Evolutionary conservation across 2,329 filamentous ascomycete genomes (phyloP), one percentile per base, ranked within the genome.

Genomic region (Pezicula neosporulosa): DNA sequence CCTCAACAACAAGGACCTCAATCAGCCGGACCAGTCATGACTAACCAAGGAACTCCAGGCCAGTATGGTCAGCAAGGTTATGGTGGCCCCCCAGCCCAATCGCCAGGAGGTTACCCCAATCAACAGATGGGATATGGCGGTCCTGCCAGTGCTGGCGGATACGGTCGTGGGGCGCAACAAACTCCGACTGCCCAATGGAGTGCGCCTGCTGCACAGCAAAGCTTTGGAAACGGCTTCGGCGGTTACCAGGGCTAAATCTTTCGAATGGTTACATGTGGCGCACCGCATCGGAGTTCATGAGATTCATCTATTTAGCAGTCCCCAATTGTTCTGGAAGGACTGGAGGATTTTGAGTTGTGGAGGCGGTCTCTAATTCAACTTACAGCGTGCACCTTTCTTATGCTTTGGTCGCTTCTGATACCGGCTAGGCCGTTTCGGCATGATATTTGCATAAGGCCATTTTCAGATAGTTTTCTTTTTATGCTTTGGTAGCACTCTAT

Each of bases 131-230:
- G 80, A 57, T 89, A 88, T 72, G 86, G 79, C 64, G 85, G 77
- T 57, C 86, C 81, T 61, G 80, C 86, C 60, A 94, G 87, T 66
- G 87, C 89, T 61, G 90, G 89, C 63, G 90, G 90, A 55, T 96
- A 91, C 66, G 90, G 89, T 56, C 89, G 90, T 67, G 90, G 89
- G 58, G 78, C 78, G 56, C 78, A 78, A 56, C 65, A 60, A 55
- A 61, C 60, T 44, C 61, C 61, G 28, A 64, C 63, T 55, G 57
- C 66, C 47, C 68, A 70, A 44, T 71, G 69, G 69, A 68, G 63
- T 54, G 81, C 83, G 61, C 75, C 76, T 37, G 77, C 80, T 38
- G 80, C 78, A 57, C 80, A 44, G 27, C 42, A 83, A 66, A 81
- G 77, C 67, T 83, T 80, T 65, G 77, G 77, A 68, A 83, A 81